Conservation (phyloP, 352 stramenopile genomes). For the Globisporangium canariense region DNA sequence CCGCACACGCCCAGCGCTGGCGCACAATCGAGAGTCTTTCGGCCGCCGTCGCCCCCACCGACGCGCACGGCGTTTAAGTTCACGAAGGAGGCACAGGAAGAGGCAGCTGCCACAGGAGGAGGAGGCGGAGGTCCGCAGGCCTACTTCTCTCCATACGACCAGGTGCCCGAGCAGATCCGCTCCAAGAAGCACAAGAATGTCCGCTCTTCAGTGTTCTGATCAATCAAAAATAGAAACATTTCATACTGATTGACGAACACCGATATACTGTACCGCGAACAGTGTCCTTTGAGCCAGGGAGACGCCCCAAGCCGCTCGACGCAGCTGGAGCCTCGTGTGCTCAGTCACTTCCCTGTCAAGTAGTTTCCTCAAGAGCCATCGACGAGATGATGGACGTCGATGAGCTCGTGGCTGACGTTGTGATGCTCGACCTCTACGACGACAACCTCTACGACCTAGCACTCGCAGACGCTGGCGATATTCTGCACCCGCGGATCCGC, state of each 20-base stretch:
- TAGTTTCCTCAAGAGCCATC: no score
- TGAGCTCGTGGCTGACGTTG: no score
- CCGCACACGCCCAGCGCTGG: conserved; percentile 22
- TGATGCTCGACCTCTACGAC: no score
- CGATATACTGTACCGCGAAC: neutral
- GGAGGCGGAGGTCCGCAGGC: conserved; percentile 29
- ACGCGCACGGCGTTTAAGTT: conserved; percentile 74
- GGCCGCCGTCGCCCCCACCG: conserved; percentile 54
- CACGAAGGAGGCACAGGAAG: conserved; percentile 56
- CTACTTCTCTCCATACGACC: conserved; percentile 74
- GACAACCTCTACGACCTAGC: no score
- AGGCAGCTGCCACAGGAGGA: conserved; percentile 22
- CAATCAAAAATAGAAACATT: neutral
- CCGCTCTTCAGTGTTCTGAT: conserved; percentile 14
- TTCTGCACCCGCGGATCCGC: no score
- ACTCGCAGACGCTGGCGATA: no score
- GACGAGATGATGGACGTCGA: no score
- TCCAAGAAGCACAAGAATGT: conserved; percentile 46
- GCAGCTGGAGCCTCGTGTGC: no score
- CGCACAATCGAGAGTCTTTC: conserved; percentile 45
- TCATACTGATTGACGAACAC: neutral
- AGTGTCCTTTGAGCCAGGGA: neutral
- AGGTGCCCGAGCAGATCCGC: conserved; percentile 38
- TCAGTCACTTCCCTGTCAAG: no score
- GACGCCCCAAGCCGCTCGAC: no score